Evolutionary conservation across 2,329 filamentous ascomycete species (phyloP).

Genomic region (Cryphonectria nitschkei): DNA sequence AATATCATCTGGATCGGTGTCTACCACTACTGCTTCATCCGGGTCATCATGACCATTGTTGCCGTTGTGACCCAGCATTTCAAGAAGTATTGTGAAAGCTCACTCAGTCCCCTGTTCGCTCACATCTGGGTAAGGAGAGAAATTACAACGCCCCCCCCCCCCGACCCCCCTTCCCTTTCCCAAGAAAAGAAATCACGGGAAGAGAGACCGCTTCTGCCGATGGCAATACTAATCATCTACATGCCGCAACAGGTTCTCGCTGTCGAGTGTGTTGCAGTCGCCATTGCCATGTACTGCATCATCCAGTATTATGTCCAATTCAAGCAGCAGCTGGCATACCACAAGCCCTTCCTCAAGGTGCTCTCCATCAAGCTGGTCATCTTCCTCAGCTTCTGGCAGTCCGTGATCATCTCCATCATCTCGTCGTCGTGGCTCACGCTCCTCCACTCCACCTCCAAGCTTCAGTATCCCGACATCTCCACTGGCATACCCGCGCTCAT

Average conservation of each 20-base stretch:
- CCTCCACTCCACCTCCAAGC: constrained; percentile 58
- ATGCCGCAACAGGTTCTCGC: constrained; percentile 55
- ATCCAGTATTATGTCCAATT: constrained; percentile 87
- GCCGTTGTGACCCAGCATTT: constrained; percentile 74
- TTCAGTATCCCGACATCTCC: constrained; percentile 77
- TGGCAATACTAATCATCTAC: background rate
- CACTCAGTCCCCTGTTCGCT: constrained; percentile 76
- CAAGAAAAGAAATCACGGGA: no score
- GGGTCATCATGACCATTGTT: constrained; percentile 77
- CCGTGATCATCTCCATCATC: constrained; percentile 52
- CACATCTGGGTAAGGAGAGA: constrained; percentile 72
- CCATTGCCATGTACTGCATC: constrained; percentile 85
- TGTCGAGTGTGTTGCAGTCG: constrained; percentile 73
- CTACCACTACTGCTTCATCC: constrained; percentile 85
- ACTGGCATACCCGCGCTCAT: constrained; percentile 79
- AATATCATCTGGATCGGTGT: constrained; percentile 83
- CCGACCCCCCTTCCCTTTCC: no score
- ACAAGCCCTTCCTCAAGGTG: constrained; percentile 79
- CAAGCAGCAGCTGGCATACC: constrained; percentile 66
- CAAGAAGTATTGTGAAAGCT: constrained; percentile 76
- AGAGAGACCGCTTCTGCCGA: background rate
- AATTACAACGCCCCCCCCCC: no score
- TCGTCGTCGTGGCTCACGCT: constrained; percentile 62
- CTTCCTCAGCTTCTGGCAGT: constrained; percentile 90
- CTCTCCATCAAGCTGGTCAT: constrained; percentile 88